Conservation (phyloP, 768 basidiomycete genomes). For the Tricholoma bakamatsutake region DNA sequence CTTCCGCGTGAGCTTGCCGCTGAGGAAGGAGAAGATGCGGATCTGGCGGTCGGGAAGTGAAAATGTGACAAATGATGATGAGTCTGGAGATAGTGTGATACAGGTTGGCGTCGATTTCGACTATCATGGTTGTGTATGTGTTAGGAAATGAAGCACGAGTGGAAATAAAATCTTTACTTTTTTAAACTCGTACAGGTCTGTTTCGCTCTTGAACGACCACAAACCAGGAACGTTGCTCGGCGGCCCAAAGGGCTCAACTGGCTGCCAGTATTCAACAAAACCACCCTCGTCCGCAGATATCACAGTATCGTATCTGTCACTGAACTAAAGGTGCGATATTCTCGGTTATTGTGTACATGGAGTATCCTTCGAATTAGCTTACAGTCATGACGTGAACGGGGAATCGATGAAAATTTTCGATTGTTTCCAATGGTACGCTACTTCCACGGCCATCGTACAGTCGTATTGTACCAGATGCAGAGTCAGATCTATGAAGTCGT, state of each 20-base stretch:
- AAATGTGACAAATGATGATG: conserved; percentile 86
- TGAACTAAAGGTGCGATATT: conserved; percentile 60
- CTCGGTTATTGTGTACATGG: conserved; percentile 2
- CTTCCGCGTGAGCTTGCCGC: conserved; percentile 83
- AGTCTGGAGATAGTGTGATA: conserved; percentile 85
- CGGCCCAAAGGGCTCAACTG: conserved; percentile 78
- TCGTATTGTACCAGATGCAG: conserved; percentile 64
- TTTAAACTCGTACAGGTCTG: conserved; percentile 97
- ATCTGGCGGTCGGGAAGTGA: conserved; percentile 93
- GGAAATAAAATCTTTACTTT: conserved; percentile 49
- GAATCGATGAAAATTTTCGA: conserved; percentile 75
- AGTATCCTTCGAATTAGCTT: conserved; percentile 23
- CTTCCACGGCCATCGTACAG: conserved; percentile 92
- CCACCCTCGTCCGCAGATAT: conserved; percentile 93
- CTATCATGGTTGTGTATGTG: conserved; percentile 33
- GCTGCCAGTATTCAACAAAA: conserved; percentile 96
- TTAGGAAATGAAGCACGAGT: not conserved
- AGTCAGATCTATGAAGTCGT: conserved; percentile 60
- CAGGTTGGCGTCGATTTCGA: conserved; percentile 90
- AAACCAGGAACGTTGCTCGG: conserved; percentile 74
- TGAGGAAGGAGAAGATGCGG: conserved; percentile 87
- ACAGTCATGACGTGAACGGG: conserved; percentile 92
- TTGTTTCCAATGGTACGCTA: conserved; percentile 67
- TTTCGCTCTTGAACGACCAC: conserved; percentile 89
- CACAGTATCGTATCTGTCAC: conserved; percentile 83